Base-by-base conservation (phyloP, 2,329 filamentous ascomycete species). In the Paracoccidioides brasiliensis region DNA sequence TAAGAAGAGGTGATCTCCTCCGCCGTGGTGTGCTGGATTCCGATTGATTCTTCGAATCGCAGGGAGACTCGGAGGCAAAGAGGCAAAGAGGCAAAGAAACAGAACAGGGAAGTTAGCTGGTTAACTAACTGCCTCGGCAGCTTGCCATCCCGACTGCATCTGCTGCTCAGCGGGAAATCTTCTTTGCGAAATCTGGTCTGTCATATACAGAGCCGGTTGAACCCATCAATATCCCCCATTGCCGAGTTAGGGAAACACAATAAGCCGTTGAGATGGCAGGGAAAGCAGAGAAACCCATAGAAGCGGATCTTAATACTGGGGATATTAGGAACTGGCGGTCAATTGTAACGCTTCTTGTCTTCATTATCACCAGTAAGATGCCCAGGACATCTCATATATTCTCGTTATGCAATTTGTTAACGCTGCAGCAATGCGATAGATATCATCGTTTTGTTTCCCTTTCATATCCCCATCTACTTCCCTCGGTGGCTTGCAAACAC, bases 291-390 rank as follows among this genome's bases (percentile, higher is more conserved):
- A 44, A 22, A 22, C 22, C 42, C 8, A 8, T 15, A 22, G 49
- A 52, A 15, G 9, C 28, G 22, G 65, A 70, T 55, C 66, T 78
- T 9, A 72, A 81, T 59, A 82, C 80, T 32, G 67, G 67, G 50
- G 69, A 76, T 60, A 87, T 88, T 63, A 77, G 68, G 55, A 69
- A 79, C 56, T 88, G 84, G 84, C 76, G 79, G 52, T 86, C 84
- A 14, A 87, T 88, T 52, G 69, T 88, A 56, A 87, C 84, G 0
- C 74, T 88, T 38, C 70, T 88, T 54, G 78, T 84, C 46, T 88
- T 88, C 63, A 72, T 87, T 38, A 45, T 85, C 43, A 84, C 84
- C 4, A 88, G 84, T 87, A 72, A 76, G 83, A 80, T 22, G 14
- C 38, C 42, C 8, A 56, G 41, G 33, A 22, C 56, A 49, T 54